These are phyloP conservation scores for Balakata baccata DNA, from an alignment of 345 rosid genomes.

Conservation along the genomic window DNA sequence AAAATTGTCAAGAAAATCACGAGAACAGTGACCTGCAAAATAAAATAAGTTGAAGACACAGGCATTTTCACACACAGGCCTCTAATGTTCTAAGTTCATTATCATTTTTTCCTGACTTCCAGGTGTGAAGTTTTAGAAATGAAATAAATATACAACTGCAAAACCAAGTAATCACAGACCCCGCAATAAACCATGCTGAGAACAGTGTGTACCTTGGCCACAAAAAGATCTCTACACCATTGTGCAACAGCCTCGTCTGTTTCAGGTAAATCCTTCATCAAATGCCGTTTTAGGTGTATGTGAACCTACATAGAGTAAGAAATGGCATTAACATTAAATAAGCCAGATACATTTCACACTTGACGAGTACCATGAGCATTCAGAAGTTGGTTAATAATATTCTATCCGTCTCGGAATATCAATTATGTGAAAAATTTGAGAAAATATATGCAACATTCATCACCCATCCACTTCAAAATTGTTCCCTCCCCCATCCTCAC, in stretches of 20 bases:
- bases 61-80: not conserved
- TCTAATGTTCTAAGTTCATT: not conserved
- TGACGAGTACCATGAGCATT: not conserved
- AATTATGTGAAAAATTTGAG: not conserved
- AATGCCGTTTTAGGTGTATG: conserved; percentile 26
- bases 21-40: not conserved
- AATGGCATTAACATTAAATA: not conserved
- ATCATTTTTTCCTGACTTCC: not conserved
- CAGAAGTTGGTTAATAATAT: not conserved
- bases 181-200: not conserved
- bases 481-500: not conserved
- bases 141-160: not conserved
- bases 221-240: conserved; percentile 38
- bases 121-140: not conserved
- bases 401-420: no score
- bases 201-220: conserved; percentile 23
- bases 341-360: not conserved
- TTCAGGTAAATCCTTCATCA: conserved; percentile 34
- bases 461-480: not conserved
- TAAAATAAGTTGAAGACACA: not conserved
- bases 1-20: not conserved
- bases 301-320: conserved; percentile 23
- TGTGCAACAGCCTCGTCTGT: conserved; percentile 32
- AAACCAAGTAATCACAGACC: conserved; percentile 2
- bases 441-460: not conserved